These are phyloP conservation scores for Ophiostoma triangulosporum DNA, from an alignment of 2,329 filamentous ascomycete species.

Conservation along the genomic window DNA sequence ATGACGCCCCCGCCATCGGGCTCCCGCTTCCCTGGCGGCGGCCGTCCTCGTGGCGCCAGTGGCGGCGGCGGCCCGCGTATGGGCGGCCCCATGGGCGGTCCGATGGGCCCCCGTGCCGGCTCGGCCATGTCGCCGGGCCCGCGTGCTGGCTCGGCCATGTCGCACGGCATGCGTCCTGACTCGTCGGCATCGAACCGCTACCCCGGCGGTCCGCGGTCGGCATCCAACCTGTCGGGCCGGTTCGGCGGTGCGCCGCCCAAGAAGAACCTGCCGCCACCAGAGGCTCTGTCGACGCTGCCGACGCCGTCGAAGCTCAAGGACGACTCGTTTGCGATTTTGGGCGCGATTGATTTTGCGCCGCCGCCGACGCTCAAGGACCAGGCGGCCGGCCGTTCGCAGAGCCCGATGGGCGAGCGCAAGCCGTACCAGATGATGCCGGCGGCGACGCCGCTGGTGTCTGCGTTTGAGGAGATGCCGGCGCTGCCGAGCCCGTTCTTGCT, in stretches of 20 bases:
- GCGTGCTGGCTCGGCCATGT: conserved; percentile 22
- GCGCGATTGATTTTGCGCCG: conserved; percentile 75
- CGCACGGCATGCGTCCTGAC: conserved; percentile 8
- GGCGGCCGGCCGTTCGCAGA: conserved; percentile 53
- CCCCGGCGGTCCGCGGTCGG: conserved; percentile 31
- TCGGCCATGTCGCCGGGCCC: conserved; percentile 30
- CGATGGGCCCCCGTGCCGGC: conserved; percentile 17
- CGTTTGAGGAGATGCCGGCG: conserved; percentile 73
- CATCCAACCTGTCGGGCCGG: conserved; percentile 36
- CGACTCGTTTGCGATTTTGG: conserved; percentile 57
- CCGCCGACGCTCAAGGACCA: conserved; percentile 53
- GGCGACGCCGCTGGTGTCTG: conserved; percentile 65
- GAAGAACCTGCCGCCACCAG: conserved; percentile 54
- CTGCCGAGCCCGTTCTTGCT: conserved; percentile 83
- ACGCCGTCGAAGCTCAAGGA: conserved; percentile 77
- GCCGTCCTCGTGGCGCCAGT: conserved; percentile 22
- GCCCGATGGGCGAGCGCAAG: conserved; percentile 47
- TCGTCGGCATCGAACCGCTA: conserved; percentile 28
- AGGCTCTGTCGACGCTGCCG: conserved; percentile 61
- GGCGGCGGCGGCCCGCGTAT: conserved; percentile 10
- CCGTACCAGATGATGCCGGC: conserved; percentile 66
- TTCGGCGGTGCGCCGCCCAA: conserved; percentile 23
- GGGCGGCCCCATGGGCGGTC: conserved; percentile 36
- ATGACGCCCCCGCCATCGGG: conserved; percentile 81
- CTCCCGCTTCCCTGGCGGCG: conserved; percentile 27